Base-by-base conservation (phyloP, 2,329 filamentous ascomycete species). In the Beauveria sp. region DNA sequence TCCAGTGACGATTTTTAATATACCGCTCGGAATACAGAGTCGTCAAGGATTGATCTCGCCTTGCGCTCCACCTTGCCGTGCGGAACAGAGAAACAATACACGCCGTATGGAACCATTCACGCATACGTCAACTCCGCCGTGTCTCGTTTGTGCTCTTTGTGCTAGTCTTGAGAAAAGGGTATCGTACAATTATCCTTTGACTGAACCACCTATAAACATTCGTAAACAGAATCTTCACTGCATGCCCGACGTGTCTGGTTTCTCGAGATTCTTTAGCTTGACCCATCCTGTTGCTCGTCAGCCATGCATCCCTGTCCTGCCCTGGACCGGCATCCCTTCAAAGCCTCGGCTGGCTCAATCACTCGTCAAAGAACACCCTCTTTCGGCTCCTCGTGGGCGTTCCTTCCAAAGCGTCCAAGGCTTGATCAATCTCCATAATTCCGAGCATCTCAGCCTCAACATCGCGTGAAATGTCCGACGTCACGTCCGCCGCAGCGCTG, bases 21-120 rank as follows among this genome's bases (percentile, higher is more conserved):
- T 88, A 83, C 84, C 85, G 85, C 85, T 86, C 85, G 83, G 85
- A 87, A 87, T 88, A 88, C 85, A 87, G 83, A 87, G 84, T 81
- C 79, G 77, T 81, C 85, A 88, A 88, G 85, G 85, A 88, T 84
- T 77, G 78, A 72, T 85, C 85, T 87, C 84, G 83, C 85, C 85
- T 88, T 88, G 85, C 83, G 84, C 85, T 88, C 85, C 85, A 88
- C 85, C 85, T 84, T 81, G 84, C 84, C 84, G 83, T 85, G 85
- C 85, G 85, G 83, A 83, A 69, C n/a, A 50, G 22, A 8, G 58
- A 58, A 26, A 56, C 63, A 50, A 20, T 63, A 30, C 62, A 53
- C 34, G 20, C 38, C 46, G 24, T 63, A 54, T 43, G 51, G 38
- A 63, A 53, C 58, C 58, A 60, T 28, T 56, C 58, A 54, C 45